A percentile compares a stretch with the other conserved stretches of the same genome.
These are phyloP conservation scores for Pythium guiyangense DNA, from an alignment of 352 stramenopile genomes.

Conservation along the genomic window DNA sequence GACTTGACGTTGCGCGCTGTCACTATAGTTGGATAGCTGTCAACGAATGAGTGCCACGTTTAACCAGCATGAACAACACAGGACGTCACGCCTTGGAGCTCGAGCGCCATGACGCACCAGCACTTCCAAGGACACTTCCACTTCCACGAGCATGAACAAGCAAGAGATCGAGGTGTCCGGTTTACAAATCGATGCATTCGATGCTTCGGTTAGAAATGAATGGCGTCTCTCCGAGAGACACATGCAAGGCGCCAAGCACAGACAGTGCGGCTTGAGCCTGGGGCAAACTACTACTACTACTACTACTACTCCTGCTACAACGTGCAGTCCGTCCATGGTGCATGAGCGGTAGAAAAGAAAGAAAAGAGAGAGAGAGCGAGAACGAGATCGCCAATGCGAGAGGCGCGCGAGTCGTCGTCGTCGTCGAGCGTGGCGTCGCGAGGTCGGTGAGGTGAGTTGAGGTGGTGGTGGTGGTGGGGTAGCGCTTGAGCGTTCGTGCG, in stretches of 20 bases:
- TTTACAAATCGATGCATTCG: conserved; percentile 15
- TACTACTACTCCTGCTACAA: neutral
- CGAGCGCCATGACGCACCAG: no score
- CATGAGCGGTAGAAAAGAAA: neutral
- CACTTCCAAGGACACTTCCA: no score
- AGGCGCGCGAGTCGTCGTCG: no score
- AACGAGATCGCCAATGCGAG: no score
- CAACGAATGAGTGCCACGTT: no score
- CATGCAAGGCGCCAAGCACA: conserved; percentile 2
- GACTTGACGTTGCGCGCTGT: neutral
- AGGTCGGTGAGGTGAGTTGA: no score
- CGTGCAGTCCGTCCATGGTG: neutral
- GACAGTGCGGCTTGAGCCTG: neutral
- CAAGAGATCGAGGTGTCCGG: neutral
- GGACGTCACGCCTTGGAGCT: no score
- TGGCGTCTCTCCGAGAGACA: neutral
- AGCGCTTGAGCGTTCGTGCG: neutral
- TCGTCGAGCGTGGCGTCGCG: no score
- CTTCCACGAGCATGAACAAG: neutral
- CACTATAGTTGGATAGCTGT: no score
- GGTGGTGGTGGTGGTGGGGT: no score
- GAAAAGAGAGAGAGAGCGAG: no score
- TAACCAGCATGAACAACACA: no score
- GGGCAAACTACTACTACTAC: neutral
- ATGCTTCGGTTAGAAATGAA: conserved; percentile 8